Base-by-base conservation (phyloP, 169 alveolate genomes). In the Eimeria falciformis region DNA sequence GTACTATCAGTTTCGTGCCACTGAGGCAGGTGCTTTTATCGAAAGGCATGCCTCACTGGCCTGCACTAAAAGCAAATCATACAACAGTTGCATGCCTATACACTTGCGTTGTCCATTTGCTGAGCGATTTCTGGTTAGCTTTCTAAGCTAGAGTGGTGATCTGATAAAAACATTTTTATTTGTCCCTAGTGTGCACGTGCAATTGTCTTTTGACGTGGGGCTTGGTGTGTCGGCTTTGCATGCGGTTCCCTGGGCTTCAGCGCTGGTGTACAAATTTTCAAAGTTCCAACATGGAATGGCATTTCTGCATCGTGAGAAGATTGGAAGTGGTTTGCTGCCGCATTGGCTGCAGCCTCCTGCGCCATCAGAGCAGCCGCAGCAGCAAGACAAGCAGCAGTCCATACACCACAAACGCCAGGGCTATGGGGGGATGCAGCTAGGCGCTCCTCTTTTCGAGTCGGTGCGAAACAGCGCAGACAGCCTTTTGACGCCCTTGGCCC, bases 221-320 rank as follows among this genome's bases (percentile, higher is more conserved):
- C 40, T 33, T 33, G 40, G 40, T 33, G 2, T 33, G 40, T 33
- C 40, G 40, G 40, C 40, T 33, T 33, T 33, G 40, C 40, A 33
- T 33, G 40, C 40, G 40, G 40, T 2, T 33, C 40, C 40, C 33
- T 83, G 92, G 9, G 71, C 65, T 37, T 90, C 95, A 37, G 92
- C 92, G 7, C 56, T 91, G 66, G 95, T 94, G 58, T 91, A 93
- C 79, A 93, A 94, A 47, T 94, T 94, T 68, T 91, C 94, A 17
- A 92, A 94, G 84, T 93, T 90, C 65, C 96, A 94, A 65, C 96
- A 94, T 92, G 96, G 96, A 3, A 92, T 94, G 94, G 96, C 96
- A 21, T 92, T 92, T 58, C 81, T 94, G 75, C 96, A 94, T 65
- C 47, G 94, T 73, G 92, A 86, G 85, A 86, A 86, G 79, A 73